Evolutionary conservation across 192 early-diverging fungal species (phyloP).

Genomic region (Gryganskiella cystojenkinii): DNA sequence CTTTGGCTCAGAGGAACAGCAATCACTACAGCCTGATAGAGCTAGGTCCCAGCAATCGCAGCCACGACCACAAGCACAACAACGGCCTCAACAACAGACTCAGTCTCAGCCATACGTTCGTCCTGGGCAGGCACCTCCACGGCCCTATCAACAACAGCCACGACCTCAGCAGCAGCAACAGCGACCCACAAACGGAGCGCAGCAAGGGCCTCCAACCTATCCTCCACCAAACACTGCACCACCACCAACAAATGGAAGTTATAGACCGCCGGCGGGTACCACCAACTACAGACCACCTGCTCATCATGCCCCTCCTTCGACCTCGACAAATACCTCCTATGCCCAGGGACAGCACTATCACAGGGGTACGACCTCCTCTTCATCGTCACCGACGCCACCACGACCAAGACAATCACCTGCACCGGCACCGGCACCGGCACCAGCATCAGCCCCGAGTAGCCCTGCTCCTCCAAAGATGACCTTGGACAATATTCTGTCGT

Average conservation of each 20-base stretch:
- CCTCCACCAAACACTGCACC: background rate
- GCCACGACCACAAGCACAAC: conserved; percentile 20
- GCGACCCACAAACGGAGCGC: too few species aligned
- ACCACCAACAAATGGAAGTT: background rate
- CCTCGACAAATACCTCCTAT: conserved; percentile 4
- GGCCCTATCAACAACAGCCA: background rate
- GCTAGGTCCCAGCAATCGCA: conserved; percentile 19
- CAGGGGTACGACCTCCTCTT: background rate
- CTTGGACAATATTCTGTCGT: conserved; percentile 48
- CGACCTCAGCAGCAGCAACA: conserved; percentile 4
- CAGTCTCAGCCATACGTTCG: conserved; percentile 6
- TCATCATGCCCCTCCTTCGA: conserved; percentile 2
- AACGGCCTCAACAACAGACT: conserved; percentile 7
- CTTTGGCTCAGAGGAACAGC: conserved; percentile 15
- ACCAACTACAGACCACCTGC: background rate
- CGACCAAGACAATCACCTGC: conserved; percentile 1
- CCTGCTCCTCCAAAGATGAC: conserved; percentile 16
- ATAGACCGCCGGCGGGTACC: background rate
- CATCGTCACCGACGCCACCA: background rate
- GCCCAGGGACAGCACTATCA: background rate
- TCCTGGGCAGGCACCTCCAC: background rate
- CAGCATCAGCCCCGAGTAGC: conserved; percentile 5
- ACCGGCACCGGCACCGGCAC: background rate
- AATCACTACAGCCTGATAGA: conserved; percentile 2
- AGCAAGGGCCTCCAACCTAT: background rate